Conservation (phyloP, 176 grass and related monocot species). For the Lolium multiflorum region DNA sequence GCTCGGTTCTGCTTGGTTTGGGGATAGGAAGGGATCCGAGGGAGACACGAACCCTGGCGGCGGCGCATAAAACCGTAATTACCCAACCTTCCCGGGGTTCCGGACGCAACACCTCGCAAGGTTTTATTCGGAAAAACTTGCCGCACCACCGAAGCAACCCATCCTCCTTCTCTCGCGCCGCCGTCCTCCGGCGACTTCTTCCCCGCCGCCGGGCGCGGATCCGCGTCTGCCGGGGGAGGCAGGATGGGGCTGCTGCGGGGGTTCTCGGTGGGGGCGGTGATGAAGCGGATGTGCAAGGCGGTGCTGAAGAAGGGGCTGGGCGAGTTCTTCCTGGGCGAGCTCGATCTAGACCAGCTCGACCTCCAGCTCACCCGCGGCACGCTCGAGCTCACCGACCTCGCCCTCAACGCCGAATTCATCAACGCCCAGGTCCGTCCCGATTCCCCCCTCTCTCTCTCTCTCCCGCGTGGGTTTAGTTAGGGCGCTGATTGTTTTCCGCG, state of each 20-base stretch:
- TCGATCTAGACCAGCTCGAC: constrained; percentile 95
- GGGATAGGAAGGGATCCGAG: background rate
- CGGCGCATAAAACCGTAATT: background rate
- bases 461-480: background rate
- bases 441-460: no score
- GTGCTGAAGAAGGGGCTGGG: constrained; percentile 94
- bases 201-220: background rate
- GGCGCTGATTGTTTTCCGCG: no score
- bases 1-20: no score
- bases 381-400: constrained; percentile 79
- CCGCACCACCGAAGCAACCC: constrained; percentile 27
- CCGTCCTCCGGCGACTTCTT: constrained; percentile 1
- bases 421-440: constrained; percentile 66
- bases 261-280: constrained; percentile 49
- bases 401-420: constrained; percentile 88
- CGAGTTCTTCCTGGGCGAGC: constrained; percentile 87
- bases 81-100: background rate
- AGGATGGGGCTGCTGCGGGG: constrained; percentile 55
- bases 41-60: background rate
- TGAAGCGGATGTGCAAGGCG: constrained; percentile 92
- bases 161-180: background rate
- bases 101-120: background rate
- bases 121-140: constrained; percentile 22
- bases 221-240: constrained; percentile 6
- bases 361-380: constrained; percentile 77